A percentile compares a stretch with the other conserved stretches of the same genome.
phyloP scores from a whole-genome alignment of 345 rosid species.

The Eucalyptus leucophloia region DNA sequence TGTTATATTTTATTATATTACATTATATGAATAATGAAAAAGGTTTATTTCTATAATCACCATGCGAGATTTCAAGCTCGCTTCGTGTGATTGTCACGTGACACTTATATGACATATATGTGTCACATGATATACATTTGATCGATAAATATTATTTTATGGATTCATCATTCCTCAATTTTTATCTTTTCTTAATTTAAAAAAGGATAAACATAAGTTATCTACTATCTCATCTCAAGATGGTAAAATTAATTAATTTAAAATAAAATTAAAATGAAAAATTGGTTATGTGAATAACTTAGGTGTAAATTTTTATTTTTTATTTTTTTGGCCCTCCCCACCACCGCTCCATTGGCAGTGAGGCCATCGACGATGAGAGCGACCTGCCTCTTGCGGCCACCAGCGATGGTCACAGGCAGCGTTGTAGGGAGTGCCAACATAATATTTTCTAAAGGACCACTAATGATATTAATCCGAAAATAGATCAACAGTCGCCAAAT shows the following conservation, averaged over 20 bases:
- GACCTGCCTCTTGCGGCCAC: background rate
- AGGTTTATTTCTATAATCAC: no score
- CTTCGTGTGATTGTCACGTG: no score
- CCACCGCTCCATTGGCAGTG: background rate
- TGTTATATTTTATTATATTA: no score
- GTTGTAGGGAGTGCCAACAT: background rate
- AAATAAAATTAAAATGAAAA: background rate
- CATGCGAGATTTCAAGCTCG: no score
- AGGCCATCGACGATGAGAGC: background rate
- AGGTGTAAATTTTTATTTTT: background rate
- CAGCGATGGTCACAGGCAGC: background rate
- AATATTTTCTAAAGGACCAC: background rate
- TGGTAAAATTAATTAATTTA: background rate
- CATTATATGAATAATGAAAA: no score
- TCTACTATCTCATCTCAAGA: background rate
- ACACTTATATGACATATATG: no score
- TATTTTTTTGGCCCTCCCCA: background rate
- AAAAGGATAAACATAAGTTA: no score
- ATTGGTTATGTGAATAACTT: background rate
- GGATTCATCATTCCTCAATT: no score
- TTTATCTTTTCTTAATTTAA: background rate
- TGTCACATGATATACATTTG: no score
- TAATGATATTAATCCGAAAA: no score
- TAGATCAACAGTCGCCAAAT: background rate
- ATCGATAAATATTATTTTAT: no score